These are phyloP conservation scores for Boletus coccyginus DNA, from an alignment of 768 basidiomycete genomes.

Conservation along the genomic window DNA sequence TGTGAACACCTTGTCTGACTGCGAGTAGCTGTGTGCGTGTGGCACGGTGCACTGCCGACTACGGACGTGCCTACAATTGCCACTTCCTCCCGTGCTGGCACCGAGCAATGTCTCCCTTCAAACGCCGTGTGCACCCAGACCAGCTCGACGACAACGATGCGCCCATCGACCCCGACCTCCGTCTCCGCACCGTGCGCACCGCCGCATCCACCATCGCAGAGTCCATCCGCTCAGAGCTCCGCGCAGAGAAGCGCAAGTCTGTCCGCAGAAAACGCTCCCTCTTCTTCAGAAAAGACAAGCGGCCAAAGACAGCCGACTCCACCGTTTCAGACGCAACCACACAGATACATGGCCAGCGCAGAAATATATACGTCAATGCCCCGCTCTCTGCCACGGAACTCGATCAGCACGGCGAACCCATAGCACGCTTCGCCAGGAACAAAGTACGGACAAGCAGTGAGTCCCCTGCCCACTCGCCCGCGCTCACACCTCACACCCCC, in stretches of 20 bases:
- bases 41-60: too few relatives aligned
- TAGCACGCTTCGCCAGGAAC: conserved; percentile 79
- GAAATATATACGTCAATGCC: conserved; percentile 81
- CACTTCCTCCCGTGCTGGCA: conserved; percentile 28
- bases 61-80: too few relatives aligned
- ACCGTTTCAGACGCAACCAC: conserved; percentile 31
- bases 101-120: conserved; percentile 37
- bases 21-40: too few relatives aligned
- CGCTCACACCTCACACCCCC: neutral
- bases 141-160: conserved; percentile 58
- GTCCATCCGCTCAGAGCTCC: conserved; percentile 75
- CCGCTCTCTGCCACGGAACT: conserved; percentile 63
- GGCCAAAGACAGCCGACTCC: conserved; percentile 32
- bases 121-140: conserved; percentile 35
- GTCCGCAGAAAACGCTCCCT: conserved; percentile 46
- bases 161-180: conserved; percentile 78
- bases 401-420: conserved; percentile 71
- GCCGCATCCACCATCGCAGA: conserved; percentile 90
- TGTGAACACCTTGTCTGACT: too few relatives aligned
- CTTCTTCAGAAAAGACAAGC: conserved; percentile 60
- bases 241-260: conserved; percentile 53
- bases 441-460: conserved; percentile 93
- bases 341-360: conserved; percentile 48
- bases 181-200: conserved; percentile 88
- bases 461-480: conserved; percentile 28